Evolutionary conservation across 2,329 filamentous ascomycete species (phyloP), one percentile per base, ranked within the genome.

Genomic region (Lasiodiplodia gonubiensis): DNA sequence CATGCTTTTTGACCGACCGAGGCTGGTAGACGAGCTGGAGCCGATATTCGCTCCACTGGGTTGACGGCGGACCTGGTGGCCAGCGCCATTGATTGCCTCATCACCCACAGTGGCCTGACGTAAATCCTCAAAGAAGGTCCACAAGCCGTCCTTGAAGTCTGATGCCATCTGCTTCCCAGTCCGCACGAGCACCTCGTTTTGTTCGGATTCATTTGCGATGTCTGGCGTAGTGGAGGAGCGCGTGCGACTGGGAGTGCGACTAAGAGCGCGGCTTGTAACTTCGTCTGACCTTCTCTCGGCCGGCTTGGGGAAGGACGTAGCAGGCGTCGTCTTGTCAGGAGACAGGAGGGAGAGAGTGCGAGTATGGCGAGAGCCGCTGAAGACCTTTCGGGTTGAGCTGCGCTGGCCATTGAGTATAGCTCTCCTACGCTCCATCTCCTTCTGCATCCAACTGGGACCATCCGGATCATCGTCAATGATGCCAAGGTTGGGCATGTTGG

Each of bases 21-120:
- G 46, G 16, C 67, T 51, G 2, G 46, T 63, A 23, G 46, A 25
- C 16, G 39, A 42, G 39, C 64, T 66, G n/a, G 64, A 57, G 14
- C 49, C 61, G 18, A 57, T 49, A 10, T 66, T 57, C 18, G 48
- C 55, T 46, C 52, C 57, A n/a, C 57, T 63, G 37, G 66, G 55
- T 25, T 53, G 66, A 35, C 64, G 64, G 12, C 64, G 54, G 21
- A 61, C 16, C n/a, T 53, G 55, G 14, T 55, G 25, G 21, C 48
- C 46, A 10, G 33, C 8, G 25, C 88, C 89, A 69, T 84, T 88
- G 70, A 93, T 88, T 18, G 89, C 92, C 81, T 99, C 95, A 66
- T 99, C 95, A 27, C 95, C 95, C 7, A 99, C 93, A 0, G 95
- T 97, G 16, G 94, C 96, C 79, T 98, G 95, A 71, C 94, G 87